Evolutionary conservation across 2,329 filamentous ascomycete genomes (phyloP).

Genomic region (Botryosphaeria dothidea): DNA sequence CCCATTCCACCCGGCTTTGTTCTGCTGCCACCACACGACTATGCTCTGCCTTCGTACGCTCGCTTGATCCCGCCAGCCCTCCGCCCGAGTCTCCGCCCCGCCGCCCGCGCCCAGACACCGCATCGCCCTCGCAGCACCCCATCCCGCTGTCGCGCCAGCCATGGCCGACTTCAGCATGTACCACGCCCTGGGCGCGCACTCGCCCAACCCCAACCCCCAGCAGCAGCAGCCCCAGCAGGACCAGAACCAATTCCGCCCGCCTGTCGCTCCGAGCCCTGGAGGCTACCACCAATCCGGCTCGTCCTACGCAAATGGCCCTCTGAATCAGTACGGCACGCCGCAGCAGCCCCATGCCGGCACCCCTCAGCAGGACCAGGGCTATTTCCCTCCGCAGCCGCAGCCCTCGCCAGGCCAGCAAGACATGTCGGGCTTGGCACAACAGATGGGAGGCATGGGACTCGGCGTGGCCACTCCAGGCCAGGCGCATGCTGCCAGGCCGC

Average conservation of each 20-base stretch:
- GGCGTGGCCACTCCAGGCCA: constrained; percentile 53
- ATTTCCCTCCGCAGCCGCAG: constrained; percentile 45
- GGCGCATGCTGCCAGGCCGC: constrained; percentile 43
- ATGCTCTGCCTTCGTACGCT: constrained; percentile 3
- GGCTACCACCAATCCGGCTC: constrained; percentile 47
- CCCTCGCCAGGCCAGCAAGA: constrained; percentile 29
- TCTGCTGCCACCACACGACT: neutral
- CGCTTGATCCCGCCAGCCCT: constrained; percentile 6
- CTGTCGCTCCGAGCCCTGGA: constrained; percentile 45
- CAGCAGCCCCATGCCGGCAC: constrained; percentile 27
- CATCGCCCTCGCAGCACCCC: neutral
- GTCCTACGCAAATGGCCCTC: constrained; percentile 30
- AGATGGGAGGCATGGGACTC: constrained; percentile 77
- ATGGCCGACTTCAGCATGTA: constrained; percentile 36
- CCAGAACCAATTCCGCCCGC: constrained; percentile 39
- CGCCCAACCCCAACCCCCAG: constrained; percentile 29
- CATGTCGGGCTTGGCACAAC: constrained; percentile 59
- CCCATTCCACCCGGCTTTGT: neutral
- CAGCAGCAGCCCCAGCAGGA: constrained; percentile 26
- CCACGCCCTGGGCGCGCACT: constrained; percentile 31
- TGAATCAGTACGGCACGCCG: constrained; percentile 35
- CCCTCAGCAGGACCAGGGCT: constrained; percentile 38
- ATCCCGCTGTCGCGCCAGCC: constrained; percentile 1
- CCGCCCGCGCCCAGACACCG: neutral
- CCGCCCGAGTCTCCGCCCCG: neutral